Conservation (phyloP, 2,329 filamentous ascomycete genomes). For the Sphaerulina populicola region DNA sequence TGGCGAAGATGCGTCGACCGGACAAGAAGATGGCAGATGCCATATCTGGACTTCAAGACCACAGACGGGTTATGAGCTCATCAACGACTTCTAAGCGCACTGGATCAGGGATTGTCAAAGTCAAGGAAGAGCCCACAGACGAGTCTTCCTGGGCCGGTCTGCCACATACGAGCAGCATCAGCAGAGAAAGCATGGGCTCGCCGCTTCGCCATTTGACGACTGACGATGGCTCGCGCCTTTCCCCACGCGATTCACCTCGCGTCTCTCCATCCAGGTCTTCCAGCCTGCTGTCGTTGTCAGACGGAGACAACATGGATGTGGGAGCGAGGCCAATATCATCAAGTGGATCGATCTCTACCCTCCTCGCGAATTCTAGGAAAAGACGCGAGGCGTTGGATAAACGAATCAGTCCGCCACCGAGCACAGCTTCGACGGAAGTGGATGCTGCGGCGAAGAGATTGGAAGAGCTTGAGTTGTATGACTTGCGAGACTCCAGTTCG, state of each 20-base stretch:
- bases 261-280: slow-evolving; percentile 3
- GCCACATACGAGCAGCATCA: slow-evolving; percentile 1
- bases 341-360: slow-evolving; percentile 8
- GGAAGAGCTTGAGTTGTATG: slow-evolving; percentile 30
- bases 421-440: slow-evolving; percentile 3
- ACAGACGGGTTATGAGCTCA: slow-evolving; percentile 25
- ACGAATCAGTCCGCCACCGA: slow-evolving; percentile 2
- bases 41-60: slow-evolving; percentile 31
- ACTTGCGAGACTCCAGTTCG: slow-evolving; percentile 30
- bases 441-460: slow-evolving; percentile 22
- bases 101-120: slow-evolving; percentile 14
- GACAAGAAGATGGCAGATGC: slow-evolving; percentile 42
- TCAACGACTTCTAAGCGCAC: slow-evolving; percentile 7
- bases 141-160: slow-evolving; percentile 17
- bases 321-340: slow-evolving; percentile 1
- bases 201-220: slow-evolving; percentile 8
- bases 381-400: slow-evolving; percentile 11
- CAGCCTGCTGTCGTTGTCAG: background rate
- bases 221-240: slow-evolving; percentile 6
- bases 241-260: slow-evolving; percentile 5
- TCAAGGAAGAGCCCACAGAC: slow-evolving; percentile 28
- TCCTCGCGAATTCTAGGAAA: slow-evolving; percentile 13
- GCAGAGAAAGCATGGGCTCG: slow-evolving; percentile 10
- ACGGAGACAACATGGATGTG: slow-evolving; percentile 2
- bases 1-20: slow-evolving; percentile 44